A percentile compares a stretch with the other conserved stretches of the same genome.
phyloP scores from a whole-genome alignment of 108 stramenopile genomes.

The Cylindrotheca fusiformis region DNA sequence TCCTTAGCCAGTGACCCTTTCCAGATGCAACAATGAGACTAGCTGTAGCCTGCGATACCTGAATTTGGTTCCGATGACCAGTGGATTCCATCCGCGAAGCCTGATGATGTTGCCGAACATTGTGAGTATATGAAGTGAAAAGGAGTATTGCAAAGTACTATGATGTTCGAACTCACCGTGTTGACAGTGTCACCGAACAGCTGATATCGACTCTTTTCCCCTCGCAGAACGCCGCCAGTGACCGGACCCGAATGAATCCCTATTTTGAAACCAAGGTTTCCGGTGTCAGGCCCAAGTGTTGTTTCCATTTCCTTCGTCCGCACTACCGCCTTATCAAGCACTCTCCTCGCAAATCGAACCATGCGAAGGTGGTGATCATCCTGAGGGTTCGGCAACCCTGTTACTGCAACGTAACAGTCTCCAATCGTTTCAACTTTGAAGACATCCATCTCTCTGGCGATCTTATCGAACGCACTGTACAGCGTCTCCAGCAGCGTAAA shows the following conservation, averaged over 20 bases:
- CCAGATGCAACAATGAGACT: conserved; percentile 1
- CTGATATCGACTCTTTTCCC: conserved; percentile 19
- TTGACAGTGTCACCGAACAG: conserved; percentile 16
- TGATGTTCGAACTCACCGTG: background rate
- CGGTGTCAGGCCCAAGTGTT: conserved; percentile 15
- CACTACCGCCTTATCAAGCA: background rate
- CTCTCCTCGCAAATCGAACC: conserved; percentile 11
- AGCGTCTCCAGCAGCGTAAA: conserved; percentile 44
- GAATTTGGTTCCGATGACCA: conserved; percentile 2
- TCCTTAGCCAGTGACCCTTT: conserved; percentile 1
- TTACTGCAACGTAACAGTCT: conserved; percentile 7
- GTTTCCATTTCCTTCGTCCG: conserved; percentile 7
- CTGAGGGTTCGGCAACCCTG: conserved; percentile 3
- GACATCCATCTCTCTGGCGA: conserved; percentile 15
- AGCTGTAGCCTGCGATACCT: conserved; percentile 1
- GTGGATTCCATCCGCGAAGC: background rate
- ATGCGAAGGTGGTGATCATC: background rate
- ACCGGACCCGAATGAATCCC: conserved; percentile 17
- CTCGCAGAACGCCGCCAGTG: conserved; percentile 20
- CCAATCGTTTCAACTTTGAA: conserved; percentile 13
- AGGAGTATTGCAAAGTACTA: background rate
- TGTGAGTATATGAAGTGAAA: background rate
- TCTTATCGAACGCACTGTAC: conserved; percentile 45
- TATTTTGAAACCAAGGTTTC: conserved; percentile 12
- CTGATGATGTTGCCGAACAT: background rate